Conservation (phyloP, 805 yeast genomes). For the Metschnikowia anglica region DNA sequence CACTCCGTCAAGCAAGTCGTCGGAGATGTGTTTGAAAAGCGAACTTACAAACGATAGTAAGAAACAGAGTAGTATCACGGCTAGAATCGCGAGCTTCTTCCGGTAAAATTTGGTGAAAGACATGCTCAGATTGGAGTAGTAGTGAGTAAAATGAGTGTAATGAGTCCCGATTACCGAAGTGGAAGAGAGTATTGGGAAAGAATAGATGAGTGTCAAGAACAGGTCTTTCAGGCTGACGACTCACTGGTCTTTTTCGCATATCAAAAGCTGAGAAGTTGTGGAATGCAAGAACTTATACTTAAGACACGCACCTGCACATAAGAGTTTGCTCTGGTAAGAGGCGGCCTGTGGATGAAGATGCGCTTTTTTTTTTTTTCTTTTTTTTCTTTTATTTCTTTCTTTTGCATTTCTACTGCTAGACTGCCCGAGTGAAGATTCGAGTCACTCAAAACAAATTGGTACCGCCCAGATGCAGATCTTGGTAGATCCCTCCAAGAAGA, state of each 20-base stretch:
- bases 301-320: slow-evolving; percentile 3
- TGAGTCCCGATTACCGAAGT: no score
- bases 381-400: not conserved
- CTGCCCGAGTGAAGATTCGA: no score
- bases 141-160: not conserved
- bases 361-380: not conserved
- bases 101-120: slow-evolving; percentile 18
- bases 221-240: not conserved
- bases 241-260: not conserved
- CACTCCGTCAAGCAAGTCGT: slow-evolving; percentile 22
- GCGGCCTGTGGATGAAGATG: not conserved
- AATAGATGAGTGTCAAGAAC: not conserved
- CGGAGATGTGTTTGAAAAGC: slow-evolving; percentile 21
- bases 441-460: no score
- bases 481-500: no score
- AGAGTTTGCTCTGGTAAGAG: slow-evolving; percentile 2
- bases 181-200: no score
- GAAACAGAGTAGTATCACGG: slow-evolving; percentile 10
- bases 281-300: not conserved
- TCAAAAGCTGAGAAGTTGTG: not conserved
- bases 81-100: slow-evolving; percentile 12
- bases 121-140: slow-evolving; percentile 3
- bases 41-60: slow-evolving; percentile 14
- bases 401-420: no score
- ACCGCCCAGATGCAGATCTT: no score